phyloP scores from a whole-genome alignment of 2,329 filamentous ascomycete genomes.

The Fusarium sp. region DNA sequence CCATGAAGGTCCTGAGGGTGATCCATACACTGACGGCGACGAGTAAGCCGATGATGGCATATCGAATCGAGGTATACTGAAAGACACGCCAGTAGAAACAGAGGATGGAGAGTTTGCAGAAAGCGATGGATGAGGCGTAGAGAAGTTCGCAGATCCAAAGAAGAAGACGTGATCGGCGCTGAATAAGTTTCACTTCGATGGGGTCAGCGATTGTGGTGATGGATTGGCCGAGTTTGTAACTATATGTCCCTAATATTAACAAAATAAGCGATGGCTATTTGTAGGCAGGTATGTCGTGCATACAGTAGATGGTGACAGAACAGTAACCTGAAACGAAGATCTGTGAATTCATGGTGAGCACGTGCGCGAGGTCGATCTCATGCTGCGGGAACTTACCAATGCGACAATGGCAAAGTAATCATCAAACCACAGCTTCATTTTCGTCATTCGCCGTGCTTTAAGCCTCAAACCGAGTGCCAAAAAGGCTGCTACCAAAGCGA shows the following conservation, averaged over 20 bases:
- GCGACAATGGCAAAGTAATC: conserved; percentile 40
- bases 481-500: conserved; percentile 40
- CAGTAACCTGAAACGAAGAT: conserved; percentile 22
- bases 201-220: conserved; percentile 3
- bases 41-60: conserved; percentile 45
- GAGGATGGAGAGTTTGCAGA: conserved; percentile 48
- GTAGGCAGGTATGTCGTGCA: background rate
- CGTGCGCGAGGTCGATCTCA: background rate
- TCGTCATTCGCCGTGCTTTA: conserved; percentile 39
- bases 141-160: conserved; percentile 33
- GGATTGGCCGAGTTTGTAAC: conserved; percentile 31
- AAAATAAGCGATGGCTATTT: background rate
- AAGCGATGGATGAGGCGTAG: conserved; percentile 48
- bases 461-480: conserved; percentile 35
- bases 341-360: conserved; percentile 4
- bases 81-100: conserved; percentile 52
- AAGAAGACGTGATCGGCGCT: conserved; percentile 28
- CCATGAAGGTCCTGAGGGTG: conserved; percentile 49
- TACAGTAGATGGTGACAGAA: conserved; percentile 32
- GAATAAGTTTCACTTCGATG: background rate
- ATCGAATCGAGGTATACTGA: conserved; percentile 44
- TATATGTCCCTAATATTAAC: conserved; percentile 33
- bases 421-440: conserved; percentile 44
- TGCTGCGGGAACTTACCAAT: conserved; percentile 23
- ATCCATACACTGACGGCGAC: conserved; percentile 45